These are phyloP conservation scores for Aphanomyces stellatus DNA, from an alignment of 352 stramenopile genomes.

Conservation along the genomic window DNA sequence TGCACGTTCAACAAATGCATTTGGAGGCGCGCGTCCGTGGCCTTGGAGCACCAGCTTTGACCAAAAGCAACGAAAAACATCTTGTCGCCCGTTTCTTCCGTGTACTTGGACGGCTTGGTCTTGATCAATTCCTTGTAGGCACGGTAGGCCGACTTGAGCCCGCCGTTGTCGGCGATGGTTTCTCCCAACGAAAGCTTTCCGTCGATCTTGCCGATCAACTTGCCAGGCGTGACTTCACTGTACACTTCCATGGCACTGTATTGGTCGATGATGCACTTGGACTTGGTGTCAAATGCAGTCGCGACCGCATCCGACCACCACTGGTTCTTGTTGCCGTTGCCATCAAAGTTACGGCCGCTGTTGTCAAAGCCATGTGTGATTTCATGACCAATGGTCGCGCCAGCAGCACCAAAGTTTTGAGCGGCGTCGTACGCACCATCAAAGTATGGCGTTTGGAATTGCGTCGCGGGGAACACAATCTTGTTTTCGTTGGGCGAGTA, in stretches of 20 bases:
- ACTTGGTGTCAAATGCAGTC: slow-evolving; percentile 36
- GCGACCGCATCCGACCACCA: slow-evolving; percentile 80
- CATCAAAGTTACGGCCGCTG: slow-evolving; percentile 83
- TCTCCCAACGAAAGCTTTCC: slow-evolving; percentile 85
- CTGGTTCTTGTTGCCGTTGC: slow-evolving; percentile 72
- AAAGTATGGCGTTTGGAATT: slow-evolving; percentile 85
- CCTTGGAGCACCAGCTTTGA: slow-evolving; percentile 56
- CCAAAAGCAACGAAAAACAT: slow-evolving; percentile 64
- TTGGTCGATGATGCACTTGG: slow-evolving; percentile 44
- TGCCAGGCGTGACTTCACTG: slow-evolving; percentile 28
- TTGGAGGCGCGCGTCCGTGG: slow-evolving; percentile 33
- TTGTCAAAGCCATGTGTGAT: slow-evolving; percentile 93
- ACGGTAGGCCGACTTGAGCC: no score
- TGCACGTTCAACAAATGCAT: slow-evolving; percentile 46
- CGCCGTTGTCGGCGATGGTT: slow-evolving; percentile 88
- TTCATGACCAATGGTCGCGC: slow-evolving; percentile 89
- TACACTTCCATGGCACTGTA: slow-evolving; percentile 46
- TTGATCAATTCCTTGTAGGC: no score
- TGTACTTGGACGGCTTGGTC: neutral
- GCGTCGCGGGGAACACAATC: slow-evolving; percentile 90
- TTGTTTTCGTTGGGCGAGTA: slow-evolving; percentile 62
- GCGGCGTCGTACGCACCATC: slow-evolving; percentile 58
- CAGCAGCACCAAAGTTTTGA: slow-evolving; percentile 88
- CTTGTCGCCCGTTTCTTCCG: slow-evolving; percentile 22
- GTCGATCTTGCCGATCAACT: slow-evolving; percentile 56